Percentiles rank a stretch among this genome's conserved stretches.
Conservation (phyloP, 306 rosid species). For the Casuarina glauca region DNA sequence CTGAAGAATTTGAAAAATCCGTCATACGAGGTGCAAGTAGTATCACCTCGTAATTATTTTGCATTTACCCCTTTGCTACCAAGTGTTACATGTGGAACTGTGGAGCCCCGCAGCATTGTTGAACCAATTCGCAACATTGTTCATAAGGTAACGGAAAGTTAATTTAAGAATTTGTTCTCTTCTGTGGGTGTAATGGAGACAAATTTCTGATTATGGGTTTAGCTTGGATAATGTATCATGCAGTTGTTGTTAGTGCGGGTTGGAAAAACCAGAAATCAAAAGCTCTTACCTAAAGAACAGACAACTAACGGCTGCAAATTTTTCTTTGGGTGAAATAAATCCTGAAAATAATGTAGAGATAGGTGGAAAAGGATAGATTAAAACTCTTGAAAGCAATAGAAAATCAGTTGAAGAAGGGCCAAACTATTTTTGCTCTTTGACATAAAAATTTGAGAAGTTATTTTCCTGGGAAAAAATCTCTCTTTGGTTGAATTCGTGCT, state of each 20-base stretch:
- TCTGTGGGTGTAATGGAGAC: neutral
- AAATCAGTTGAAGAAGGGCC: neutral
- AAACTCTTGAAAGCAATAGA: neutral
- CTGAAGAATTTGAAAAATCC: conserved; percentile 67
- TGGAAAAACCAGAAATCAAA: neutral
- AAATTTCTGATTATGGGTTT: neutral
- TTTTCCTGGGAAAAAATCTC: neutral
- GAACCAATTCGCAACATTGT: conserved; percentile 86
- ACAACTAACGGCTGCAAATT: neutral
- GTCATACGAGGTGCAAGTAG: conserved; percentile 71
- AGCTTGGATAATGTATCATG: neutral
- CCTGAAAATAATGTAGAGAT: neutral
- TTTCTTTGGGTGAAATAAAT: neutral
- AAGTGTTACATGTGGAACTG: conserved; percentile 92
- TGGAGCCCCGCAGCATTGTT: conserved; percentile 91
- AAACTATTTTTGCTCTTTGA: neutral
- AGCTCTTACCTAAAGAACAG: neutral
- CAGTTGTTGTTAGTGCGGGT: neutral
- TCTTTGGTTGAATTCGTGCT: neutral
- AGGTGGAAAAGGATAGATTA: neutral
- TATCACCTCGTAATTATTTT: conserved; percentile 92
- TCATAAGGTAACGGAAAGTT: conserved; percentile 51
- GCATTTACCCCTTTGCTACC: conserved; percentile 95
- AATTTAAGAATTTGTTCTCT: neutral
- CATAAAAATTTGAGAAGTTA: neutral